A percentile compares a stretch with the other conserved stretches of the same genome.
Evolutionary conservation across 2,329 filamentous ascomycete species (phyloP).

Genomic region (Fusarium ramigenum): DNA sequence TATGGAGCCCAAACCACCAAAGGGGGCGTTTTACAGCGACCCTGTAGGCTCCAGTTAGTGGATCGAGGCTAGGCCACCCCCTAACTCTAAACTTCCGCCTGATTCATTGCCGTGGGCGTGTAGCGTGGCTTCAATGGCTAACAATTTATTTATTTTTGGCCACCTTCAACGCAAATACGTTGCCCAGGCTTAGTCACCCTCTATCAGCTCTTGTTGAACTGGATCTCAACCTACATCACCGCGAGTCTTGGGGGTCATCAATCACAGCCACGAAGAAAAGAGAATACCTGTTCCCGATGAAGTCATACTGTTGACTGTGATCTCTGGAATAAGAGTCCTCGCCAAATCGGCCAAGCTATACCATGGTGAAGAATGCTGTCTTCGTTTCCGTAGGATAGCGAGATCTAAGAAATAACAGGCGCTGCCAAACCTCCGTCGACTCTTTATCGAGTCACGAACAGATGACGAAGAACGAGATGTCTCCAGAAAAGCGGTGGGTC

Average conservation of each 20-base stretch:
- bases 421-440: conserved; percentile 91
- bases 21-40: conserved; percentile 13
- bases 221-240: conserved; percentile 9
- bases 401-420: conserved; percentile 57
- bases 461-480: conserved; percentile 95
- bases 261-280: not conserved
- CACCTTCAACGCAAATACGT: not conserved
- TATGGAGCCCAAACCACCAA: not conserved
- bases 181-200: conserved; percentile 37
- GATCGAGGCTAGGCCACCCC: conserved; percentile 3
- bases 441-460: conserved; percentile 93
- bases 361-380: conserved; percentile 29
- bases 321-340: not conserved
- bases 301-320: not conserved
- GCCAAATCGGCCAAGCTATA: not conserved
- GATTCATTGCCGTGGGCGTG: conserved; percentile 39
- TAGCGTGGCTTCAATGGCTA: conserved; percentile 38
- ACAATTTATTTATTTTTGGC: conserved; percentile 35
- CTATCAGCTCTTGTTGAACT: not conserved
- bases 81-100: conserved; percentile 39
- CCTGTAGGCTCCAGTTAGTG: conserved; percentile 12
- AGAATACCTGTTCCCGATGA: not conserved
- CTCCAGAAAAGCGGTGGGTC: conserved; percentile 82
- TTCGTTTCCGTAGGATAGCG: not conserved
- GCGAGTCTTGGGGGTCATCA: not conserved